phyloP scores from a whole-genome alignment of 495 filamentous ascomycete genomes.

The Penicillium desertorum region DNA sequence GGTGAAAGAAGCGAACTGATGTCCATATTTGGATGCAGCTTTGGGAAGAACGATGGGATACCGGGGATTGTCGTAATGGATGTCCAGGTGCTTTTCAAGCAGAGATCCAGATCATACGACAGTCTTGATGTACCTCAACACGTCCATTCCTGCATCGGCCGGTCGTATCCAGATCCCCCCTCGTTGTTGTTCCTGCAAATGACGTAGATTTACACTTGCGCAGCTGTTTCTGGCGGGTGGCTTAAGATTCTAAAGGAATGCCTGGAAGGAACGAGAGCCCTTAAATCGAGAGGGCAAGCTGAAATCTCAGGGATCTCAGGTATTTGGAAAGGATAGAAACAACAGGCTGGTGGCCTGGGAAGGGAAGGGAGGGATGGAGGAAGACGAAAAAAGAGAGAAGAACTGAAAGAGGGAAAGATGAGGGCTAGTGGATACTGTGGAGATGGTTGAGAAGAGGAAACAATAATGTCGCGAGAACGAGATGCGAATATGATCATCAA shows the following conservation, averaged over 20 bases:
- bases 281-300: conserved; percentile 1
- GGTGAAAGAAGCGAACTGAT: conserved; percentile 73
- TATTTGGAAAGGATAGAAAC: conserved; percentile 13
- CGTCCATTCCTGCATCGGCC: conserved; percentile 47
- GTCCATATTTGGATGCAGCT: conserved; percentile 54
- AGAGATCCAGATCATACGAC: conserved; percentile 37
- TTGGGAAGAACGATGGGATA: conserved; percentile 7
- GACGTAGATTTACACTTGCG: conserved; percentile 12
- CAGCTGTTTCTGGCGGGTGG: neutral
- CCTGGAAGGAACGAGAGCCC: conserved; percentile 7
- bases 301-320: neutral
- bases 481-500: neutral
- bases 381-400: conserved; percentile 22
- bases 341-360: conserved; percentile 28
- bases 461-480: conserved; percentile 4
- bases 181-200: conserved; percentile 13
- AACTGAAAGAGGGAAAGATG: conserved; percentile 32
- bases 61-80: conserved; percentile 16
- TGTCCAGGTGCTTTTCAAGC: conserved; percentile 25
- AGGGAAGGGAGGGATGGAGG: conserved; percentile 23
- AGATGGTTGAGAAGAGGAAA: conserved; percentile 27
- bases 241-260: neutral
- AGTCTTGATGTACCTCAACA: conserved; percentile 38
- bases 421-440: conserved; percentile 40
- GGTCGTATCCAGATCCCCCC: conserved; percentile 24